These are phyloP conservation scores for Fusarium sp. DNA, from an alignment of 2,329 filamentous ascomycete genomes.

Conservation along the genomic window DNA sequence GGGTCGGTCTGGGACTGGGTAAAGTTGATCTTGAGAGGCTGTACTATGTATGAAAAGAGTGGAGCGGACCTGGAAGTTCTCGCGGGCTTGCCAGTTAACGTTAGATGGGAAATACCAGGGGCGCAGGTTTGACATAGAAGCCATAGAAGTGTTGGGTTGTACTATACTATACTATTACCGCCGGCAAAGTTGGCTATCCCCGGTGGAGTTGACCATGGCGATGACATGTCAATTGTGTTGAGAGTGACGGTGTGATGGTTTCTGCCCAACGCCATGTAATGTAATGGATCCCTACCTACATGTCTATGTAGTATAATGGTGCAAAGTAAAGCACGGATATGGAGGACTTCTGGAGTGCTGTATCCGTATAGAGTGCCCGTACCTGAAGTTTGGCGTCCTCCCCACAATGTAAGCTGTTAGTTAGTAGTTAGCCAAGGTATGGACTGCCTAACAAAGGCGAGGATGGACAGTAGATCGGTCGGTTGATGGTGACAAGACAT, in stretches of 20 bases:
- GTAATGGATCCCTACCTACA: not conserved
- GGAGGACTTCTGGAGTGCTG: not conserved
- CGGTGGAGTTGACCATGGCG: conserved; percentile 1
- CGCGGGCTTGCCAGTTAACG: conserved; percentile 34
- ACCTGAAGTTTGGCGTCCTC: conserved; percentile 9
- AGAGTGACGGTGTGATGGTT: conserved; percentile 37
- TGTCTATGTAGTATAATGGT: not conserved
- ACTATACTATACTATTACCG: conserved; percentile 10
- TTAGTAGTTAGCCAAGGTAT: not conserved
- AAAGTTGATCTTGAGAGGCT: conserved; percentile 11
- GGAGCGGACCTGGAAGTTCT: conserved; percentile 38
- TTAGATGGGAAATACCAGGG: conserved; percentile 34
- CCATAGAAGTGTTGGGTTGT: conserved; percentile 24
- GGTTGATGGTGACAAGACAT: conserved; percentile 19
- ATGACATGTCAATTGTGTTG: conserved; percentile 3
- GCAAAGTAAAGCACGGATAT: not conserved
- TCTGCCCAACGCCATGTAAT: conserved; percentile 30
- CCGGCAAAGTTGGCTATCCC: not conserved
- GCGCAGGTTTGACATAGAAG: conserved; percentile 38
- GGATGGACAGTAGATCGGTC: conserved; percentile 38
- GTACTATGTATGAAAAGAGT: conserved; percentile 26
- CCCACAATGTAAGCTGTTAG: conserved; percentile 11
- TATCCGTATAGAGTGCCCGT: not conserved
- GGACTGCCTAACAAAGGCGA: conserved; percentile 9
- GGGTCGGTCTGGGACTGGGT: not conserved